Evolutionary conservation across 1,284 basidiomycete species (phyloP), one percentile per base, ranked within the genome.

Genomic region (Tilletia caries): DNA sequence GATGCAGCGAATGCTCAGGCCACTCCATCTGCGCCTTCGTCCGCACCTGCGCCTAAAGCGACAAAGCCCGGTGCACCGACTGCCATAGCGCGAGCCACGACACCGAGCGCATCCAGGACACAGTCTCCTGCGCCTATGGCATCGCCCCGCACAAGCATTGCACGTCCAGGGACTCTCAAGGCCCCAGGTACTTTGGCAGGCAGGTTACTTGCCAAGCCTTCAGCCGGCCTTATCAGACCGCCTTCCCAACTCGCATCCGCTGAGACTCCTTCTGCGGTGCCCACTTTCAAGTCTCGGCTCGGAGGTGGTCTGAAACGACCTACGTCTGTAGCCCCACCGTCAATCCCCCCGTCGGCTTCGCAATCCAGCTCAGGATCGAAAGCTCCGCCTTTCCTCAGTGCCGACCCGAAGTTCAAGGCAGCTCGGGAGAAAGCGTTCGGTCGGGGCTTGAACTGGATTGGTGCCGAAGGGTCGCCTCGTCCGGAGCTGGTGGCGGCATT

Each of bases 401-500:
- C 86, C 64, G 93, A 90, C 76, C 74, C 87, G 2, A 92, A 93
- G 50, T 87, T 88, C 3, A 95, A 93, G 82, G 88, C 88, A 64
- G 77, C 85, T 27, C 88, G 96, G 43, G 85, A 92, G 58, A 87
- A 88, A 67, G 93, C 92, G 79, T 95, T 98, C 80, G 81, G 79
- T 23, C 87, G 88, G 2, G 87, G 88, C 20, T 72, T 79, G 67
- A 79, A 76, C 46, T 85, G 84, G 82, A 71, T 81, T 50, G 73
- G 70, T 87, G 88, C 81, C 91, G 95, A 95, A 84, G 93, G 74
- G 89, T 85, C 91, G 12, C 90, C 90, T 4, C 87, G 92, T 68
- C 92, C 93, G 78, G 95, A 98, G 80, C 88, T 96, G 23, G 88
- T 91, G 48, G 95, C 98, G 64, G 85, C 90, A 15, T 86, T 99